Base-by-base conservation (phyloP, 1,284 basidiomycete genomes). In the Sporisorium reilianum region DNA sequence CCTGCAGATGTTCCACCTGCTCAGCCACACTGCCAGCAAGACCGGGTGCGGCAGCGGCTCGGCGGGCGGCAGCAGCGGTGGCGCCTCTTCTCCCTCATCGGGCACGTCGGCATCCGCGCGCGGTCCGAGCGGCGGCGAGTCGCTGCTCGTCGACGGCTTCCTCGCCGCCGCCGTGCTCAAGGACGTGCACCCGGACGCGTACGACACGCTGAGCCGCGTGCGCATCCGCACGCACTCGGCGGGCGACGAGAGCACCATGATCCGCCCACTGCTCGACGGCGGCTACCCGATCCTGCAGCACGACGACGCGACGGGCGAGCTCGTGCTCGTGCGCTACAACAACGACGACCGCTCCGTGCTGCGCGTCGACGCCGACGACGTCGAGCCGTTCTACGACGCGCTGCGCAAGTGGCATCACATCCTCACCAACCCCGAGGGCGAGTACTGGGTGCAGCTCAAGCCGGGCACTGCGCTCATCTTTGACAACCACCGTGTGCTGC, bases 71-170 rank as follows among this genome's bases (percentile, higher is more conserved):
- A 28, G 36, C 18, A 20, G 50, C 12, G 26, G 32, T 30, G 30
- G 30, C 32, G 32, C 32, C 32, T 8, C 62, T n/a, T 40, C 60
- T 16, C 51, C 50, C 36, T 49, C 54, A 18, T 52, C 64, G 8
- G 62, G 74, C 9, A 41, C 38, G 11, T 51, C 71, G 4, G 0
- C 66, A 12, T 48, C 38, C 7, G 38, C 40, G 7, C 42, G 46
- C 88, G 85, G 90, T 0, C 93, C 94, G 10, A 87, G 88, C 18
- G 96, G 96, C 0, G 96, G 96, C 7, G 89, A 90, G 11, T 94
- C 93, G 1, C 88, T 98, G 8, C 90, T 99, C 20, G 94, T 97
- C 6, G 96, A 99, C 80, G 95, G 94, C 6, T 97, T 97, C 87
- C 92, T 94, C 80, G 92, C 91, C 44, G 95, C 95, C 0, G 90